Percentiles rank a stretch among this genome's conserved stretches.
These are phyloP conservation scores for Epichloe hybrida DNA, from an alignment of 2,329 filamentous ascomycete genomes.

Conservation along the genomic window DNA sequence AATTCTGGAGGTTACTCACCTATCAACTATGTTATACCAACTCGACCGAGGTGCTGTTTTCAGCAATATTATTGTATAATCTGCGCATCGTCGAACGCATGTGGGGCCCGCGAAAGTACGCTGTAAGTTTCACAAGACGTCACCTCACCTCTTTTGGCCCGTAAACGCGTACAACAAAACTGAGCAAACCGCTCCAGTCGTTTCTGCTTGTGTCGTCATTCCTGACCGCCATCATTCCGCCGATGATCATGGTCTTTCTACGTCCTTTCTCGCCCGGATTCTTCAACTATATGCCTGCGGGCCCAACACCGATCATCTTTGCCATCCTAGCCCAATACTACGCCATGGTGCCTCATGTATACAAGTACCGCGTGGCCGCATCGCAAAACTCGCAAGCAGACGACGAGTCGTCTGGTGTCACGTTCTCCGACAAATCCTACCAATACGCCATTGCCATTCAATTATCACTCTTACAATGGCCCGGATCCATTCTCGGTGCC, in stretches of 20 bases:
- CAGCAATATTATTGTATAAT: conserved; percentile 74
- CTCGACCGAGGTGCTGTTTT: conserved; percentile 85
- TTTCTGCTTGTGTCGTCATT: conserved; percentile 61
- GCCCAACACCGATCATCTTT: conserved; percentile 75
- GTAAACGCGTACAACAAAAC: neutral
- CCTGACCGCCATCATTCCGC: conserved; percentile 64
- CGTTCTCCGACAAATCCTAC: conserved; percentile 81
- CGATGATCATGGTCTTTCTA: conserved; percentile 56
- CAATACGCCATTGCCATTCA: conserved; percentile 77
- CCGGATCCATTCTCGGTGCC: conserved; percentile 66
- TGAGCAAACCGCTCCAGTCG: conserved; percentile 39
- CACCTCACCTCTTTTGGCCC: neutral
- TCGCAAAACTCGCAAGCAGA: conserved; percentile 33
- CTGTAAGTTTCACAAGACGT: conserved; percentile 31
- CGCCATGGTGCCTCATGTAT: conserved; percentile 71
- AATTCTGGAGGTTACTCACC: conserved; percentile 66
- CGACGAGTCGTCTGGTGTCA: conserved; percentile 41
- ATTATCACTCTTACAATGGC: conserved; percentile 79
- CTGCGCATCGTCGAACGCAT: conserved; percentile 74
- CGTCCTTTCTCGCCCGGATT: conserved; percentile 60
- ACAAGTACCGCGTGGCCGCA: conserved; percentile 64
- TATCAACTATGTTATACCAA: conserved; percentile 89
- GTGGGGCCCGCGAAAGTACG: conserved; percentile 88
- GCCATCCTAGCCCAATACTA: conserved; percentile 89
- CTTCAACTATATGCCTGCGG: conserved; percentile 82